Evolutionary conservation across 192 early-diverging fungal genomes (phyloP), one percentile per base, ranked within the genome.

Genomic region (Dissophora ornata): DNA sequence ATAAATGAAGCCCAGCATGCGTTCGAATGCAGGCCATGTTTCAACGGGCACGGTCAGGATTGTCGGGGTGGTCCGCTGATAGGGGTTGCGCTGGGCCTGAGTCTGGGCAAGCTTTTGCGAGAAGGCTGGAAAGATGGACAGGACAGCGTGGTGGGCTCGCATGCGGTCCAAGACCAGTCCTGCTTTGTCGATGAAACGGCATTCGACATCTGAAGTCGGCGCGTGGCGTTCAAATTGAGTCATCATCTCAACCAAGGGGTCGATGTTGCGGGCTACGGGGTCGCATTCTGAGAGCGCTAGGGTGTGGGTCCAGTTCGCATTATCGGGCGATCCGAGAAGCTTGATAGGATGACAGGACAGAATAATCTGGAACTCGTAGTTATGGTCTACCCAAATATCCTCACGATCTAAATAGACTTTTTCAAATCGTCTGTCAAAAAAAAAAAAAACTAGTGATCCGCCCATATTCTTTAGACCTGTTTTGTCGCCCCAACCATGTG

Each of bases 161-260:
- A 61, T 44, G 18, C 33, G 36, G 21, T 50, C 57, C 15, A 41
- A 51, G 11, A 55, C 52, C 16, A 67, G 41, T 2, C 56, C 55
- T 2, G 45, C 50, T 21, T 42, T 46, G 28, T 58, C 53, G 4
- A 62, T n/a, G 46, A 77, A 67, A 13, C 41, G 50, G 24, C 26
- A 67, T 21, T 49, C 52, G 26, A 77, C 64, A 57, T 77, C 64
- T 2, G 73, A 49, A 2, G 73, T 62, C 5, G 42, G 34, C 0
- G 18, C 10, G 21, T 77, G 57, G 19, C 24, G 48, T 3, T 67
- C 49, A 28, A 77, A 77, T 18, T 54, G 64, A 7, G 58, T 62
- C 64, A 77, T 62, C 64, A 77, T 49, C 47, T 77, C 73, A 15
- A 77, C 64, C 12, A 77, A 33, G 9, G 73, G 65, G n/a, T 77